Evolutionary conservation across 2,329 filamentous ascomycete genomes (phyloP).

Genomic region (Penicillium fuscoglaucum): DNA sequence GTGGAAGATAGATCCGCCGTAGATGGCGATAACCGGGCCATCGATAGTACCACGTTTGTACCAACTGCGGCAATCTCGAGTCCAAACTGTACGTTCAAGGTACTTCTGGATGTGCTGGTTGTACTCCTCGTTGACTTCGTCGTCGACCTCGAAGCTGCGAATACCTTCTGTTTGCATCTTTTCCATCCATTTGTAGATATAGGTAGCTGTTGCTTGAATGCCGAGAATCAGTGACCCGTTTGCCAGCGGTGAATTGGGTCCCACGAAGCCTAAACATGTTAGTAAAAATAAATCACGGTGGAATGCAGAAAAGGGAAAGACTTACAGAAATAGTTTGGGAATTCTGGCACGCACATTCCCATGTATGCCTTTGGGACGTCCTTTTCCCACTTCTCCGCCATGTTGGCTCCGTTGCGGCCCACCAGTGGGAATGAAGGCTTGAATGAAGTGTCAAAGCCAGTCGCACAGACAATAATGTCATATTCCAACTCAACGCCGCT

Average conservation of each 20-base stretch:
- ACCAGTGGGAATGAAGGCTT: slow-evolving; percentile 38
- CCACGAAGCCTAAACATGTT: background rate
- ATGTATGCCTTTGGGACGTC: slow-evolving; percentile 26
- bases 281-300: background rate
- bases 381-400: slow-evolving; percentile 24
- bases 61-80: background rate
- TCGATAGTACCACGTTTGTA: slow-evolving; percentile 42
- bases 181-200: slow-evolving; percentile 2
- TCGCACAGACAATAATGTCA: slow-evolving; percentile 41
- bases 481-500: slow-evolving; percentile 24
- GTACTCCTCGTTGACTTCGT: background rate
- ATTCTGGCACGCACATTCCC: slow-evolving; percentile 16
- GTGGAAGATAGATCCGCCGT: slow-evolving; percentile 20
- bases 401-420: slow-evolving; percentile 26
- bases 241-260: background rate
- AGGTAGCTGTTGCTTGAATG: background rate
- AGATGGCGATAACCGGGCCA: slow-evolving; percentile 52
- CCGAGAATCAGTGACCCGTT: background rate
- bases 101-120: background rate
- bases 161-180: slow-evolving; percentile 1
- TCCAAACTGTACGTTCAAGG: slow-evolving; percentile 1
- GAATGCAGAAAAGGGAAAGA: background rate
- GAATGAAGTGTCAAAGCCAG: slow-evolving; percentile 45
- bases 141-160: background rate
- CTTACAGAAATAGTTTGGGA: slow-evolving; percentile 31